Conservation (phyloP, 768 basidiomycete genomes). For the Boletales sp. region DNA sequence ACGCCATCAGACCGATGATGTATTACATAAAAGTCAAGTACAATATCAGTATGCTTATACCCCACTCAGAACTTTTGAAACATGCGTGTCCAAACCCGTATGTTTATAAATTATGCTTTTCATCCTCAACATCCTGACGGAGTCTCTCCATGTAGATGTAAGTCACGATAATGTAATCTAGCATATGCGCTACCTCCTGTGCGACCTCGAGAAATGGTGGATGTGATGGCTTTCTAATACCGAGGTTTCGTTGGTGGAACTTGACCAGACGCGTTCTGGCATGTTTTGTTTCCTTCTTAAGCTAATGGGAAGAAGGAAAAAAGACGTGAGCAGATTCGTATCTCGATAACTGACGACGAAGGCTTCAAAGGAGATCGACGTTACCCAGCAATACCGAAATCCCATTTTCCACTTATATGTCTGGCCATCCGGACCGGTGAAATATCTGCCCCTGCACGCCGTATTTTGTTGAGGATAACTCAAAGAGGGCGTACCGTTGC, state of each 20-base stretch:
- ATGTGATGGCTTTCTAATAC: constrained; percentile 15
- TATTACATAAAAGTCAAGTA: no score
- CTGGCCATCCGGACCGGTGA: constrained; percentile 27
- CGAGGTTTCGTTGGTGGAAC: constrained; percentile 16
- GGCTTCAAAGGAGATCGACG: neutral
- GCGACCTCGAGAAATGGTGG: constrained; percentile 27
- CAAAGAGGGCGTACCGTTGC: neutral
- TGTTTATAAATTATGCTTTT: constrained; percentile 3
- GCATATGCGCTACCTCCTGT: constrained; percentile 22
- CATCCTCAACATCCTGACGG: constrained; percentile 22
- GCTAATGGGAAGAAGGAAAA: constrained; percentile 1
- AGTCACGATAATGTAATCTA: constrained; percentile 32
- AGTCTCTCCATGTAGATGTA: constrained; percentile 31
- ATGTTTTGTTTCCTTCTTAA: constrained; percentile 12
- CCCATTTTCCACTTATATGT: constrained; percentile 33
- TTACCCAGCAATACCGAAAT: constrained; percentile 18
- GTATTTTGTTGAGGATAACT: neutral
- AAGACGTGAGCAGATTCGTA: neutral
- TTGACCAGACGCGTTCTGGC: constrained; percentile 11
- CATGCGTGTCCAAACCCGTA: neutral
- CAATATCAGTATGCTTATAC: no score
- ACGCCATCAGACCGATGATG: constrained; percentile 50
- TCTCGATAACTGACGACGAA: neutral
- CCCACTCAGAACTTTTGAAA: no score
- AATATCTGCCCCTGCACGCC: constrained; percentile 22